Base-by-base conservation (phyloP, 768 basidiomycete species). In the Russula brevipes region DNA sequence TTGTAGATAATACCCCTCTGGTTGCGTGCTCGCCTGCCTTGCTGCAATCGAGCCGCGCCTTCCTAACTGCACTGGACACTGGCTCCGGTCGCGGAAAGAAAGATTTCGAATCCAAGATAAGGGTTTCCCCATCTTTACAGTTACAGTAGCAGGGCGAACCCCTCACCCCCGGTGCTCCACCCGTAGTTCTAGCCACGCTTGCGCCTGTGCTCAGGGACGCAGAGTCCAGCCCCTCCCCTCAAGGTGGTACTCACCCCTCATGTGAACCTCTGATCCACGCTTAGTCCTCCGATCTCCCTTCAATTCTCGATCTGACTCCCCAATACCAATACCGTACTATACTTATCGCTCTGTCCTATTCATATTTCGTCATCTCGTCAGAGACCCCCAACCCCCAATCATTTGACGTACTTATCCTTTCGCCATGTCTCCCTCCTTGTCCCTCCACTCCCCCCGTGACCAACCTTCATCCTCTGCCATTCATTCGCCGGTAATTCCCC, bases 201-300 rank as follows among this genome's bases (percentile, higher is more conserved):
- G 8, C 31, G 41, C 46, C 39, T 31, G 47, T 57, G 52, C 47
- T 33, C 47, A 50, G 54, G 52, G 38, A 56, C 54, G 30, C 49
- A 46, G 41, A 55, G 63, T 59, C 63, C 63, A 64, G 63, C 63
- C 63, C 58, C 33, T 19, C 4, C 54, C 45, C n/a, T 17, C 19
- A 8, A 24, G 19, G 17, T 47, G 53, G 46, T 14, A 24, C 24
- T 24, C 24, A 24, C 24, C 24, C 24, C 24, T 24, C 45, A 41
- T 54, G 45, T 53, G 36, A 33, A 24, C 54, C 53, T 30, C 33
- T 57, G 61, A 63, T 63, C 61, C 55, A 62, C 62, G 57, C 62
- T 36, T 57, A 31, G 24, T 31, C 52, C 62, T 63, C 63, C 63
- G 57, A 59, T 64, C 63, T 64, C 58, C 58, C 60, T 31, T 60